Evolutionary conservation across 2,329 filamentous ascomycete genomes (phyloP).

Genomic region (Hypoxylon sp.): DNA sequence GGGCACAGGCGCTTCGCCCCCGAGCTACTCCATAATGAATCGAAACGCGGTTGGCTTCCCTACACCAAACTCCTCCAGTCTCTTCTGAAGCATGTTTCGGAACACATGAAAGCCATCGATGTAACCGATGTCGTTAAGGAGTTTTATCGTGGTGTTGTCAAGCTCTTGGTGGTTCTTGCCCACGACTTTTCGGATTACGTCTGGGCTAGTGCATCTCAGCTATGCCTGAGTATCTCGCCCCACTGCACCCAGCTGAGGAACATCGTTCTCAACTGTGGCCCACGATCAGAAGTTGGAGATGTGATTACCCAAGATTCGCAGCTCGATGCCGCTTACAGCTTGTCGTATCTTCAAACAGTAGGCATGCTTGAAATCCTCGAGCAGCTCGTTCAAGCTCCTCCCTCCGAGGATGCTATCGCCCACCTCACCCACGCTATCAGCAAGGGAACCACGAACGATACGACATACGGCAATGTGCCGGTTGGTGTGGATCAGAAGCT

Average conservation of each 20-base stretch:
- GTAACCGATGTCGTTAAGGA: constrained; percentile 79
- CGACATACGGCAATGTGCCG: constrained; percentile 73
- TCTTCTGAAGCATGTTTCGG: constrained; percentile 78
- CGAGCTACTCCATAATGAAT: constrained; percentile 74
- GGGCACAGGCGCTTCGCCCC: constrained; percentile 89
- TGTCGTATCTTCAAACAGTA: constrained; percentile 60
- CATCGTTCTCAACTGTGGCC: constrained; percentile 78
- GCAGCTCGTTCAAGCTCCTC: constrained; percentile 69
- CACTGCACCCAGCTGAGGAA: constrained; percentile 91
- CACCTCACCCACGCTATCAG: constrained; percentile 81
- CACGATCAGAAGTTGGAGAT: constrained; percentile 79
- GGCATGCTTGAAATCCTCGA: constrained; percentile 72
- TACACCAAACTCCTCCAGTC: constrained; percentile 80
- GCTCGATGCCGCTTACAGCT: constrained; percentile 47
- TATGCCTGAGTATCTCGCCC: constrained; percentile 83
- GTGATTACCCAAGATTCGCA: constrained; percentile 61
- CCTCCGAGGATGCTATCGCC: constrained; percentile 78
- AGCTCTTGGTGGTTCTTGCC: constrained; percentile 85
- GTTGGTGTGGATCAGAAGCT: constrained; percentile 77
- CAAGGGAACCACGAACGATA: constrained; percentile 66
- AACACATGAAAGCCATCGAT: constrained; percentile 80
- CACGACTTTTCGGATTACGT: constrained; percentile 97
- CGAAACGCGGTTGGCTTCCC: constrained; percentile 78
- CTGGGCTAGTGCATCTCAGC: constrained; percentile 83
- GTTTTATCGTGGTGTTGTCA: constrained; percentile 84